Evolutionary conservation across 129 eudicot species (phyloP), one percentile per base, ranked within the genome.

Genomic region (Ambrosia artemisiifolia): DNA sequence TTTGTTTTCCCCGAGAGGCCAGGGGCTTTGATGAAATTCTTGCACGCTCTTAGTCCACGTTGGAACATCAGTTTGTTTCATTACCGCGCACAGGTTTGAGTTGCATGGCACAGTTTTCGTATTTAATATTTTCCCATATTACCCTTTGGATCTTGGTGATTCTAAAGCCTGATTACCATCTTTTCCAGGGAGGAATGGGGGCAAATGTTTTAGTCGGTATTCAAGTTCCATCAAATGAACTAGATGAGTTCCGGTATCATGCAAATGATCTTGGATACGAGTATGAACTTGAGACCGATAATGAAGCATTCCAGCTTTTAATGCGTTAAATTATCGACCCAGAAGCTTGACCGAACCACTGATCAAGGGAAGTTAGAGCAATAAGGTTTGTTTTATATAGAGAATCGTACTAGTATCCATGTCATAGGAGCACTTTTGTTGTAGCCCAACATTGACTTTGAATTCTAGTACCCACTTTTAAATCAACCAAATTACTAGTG

Each of bases 41-140:
- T 95, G 82, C 89, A 95, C 68, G 91, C 82, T 4, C 67, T 95
- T 43, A 95, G 99, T 79, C 99, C 99, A 46, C 83, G 90, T 12
- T 91, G 99, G 99, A 95, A 95, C 70, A 95, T 95, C 62, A 90
- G 88, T 67, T 86, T 95, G 86, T 95, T 95, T 75, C 99, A 95
- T 76, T 95, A 95, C 65, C 97, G 99, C 30, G 91, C 89, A 74
- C 97, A 95, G 96, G 99, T 94, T 76, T 72, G 62, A 40, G 63
- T 55, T 75, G 93, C 96, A 40, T 7, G 44, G 9, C 4, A 40
- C 10, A 78, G 81, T 42, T 51, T 42, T 75, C 96, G 11, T 13
- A 6, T 16, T 51, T 30, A n/a, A 14, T 13, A 6, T 16, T 51
- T 30, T 19, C 28, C 73, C 4, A 11, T 28, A 33, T 46, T 8